Evolutionary conservation across 257 asterid species (phyloP), one percentile per base, ranked within the genome.

Genomic region (Plantago major): DNA sequence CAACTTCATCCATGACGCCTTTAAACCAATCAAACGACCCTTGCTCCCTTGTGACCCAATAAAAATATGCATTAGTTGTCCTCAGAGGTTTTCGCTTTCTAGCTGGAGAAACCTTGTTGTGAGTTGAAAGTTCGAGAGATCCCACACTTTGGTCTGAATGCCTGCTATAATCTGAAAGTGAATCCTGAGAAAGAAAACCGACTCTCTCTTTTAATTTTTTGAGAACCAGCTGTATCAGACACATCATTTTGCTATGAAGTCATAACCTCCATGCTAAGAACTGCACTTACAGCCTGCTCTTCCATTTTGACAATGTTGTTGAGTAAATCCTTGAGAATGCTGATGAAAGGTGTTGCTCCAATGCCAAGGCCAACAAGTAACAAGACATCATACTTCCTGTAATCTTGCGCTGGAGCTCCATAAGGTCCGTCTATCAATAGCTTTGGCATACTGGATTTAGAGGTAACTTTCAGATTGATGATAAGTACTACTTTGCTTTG

Each of bases 391-490:
- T 91, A 91, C 52, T 91, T 91, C 38, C 66, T 62, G 56, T 88
- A 88, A 65, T 91, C 94, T 78, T 91, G 98, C 28, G 98, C 98
- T 44, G 98, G 98, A 69, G 98, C 98, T 57, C 98, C 98, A 61
- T 91, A 91, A 60, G 98, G 98, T 58, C 98, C 98, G 64, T 91
- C 98, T 67, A 91, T 91, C 70, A 81, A 70, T 57, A 91, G 84
- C 94, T 84, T 88, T 19, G 98, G 98, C 74, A 91, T 79, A 78
- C 98, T 91, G 95, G 64, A 84, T 63, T 73, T 62, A 63, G 66
- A 64, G 46, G 46, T 63, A 62, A 64, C 10, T 15, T 70, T 73
- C 43, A 51, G 62, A 50, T 42, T 44, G 52, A 19, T 55, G 58
- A 58, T 59, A 55, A 65, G 45, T 37, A 50, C 5, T 14, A 13